Base-by-base conservation (phyloP, 805 yeast species). In the Pichia nanzhaoensis region DNA sequence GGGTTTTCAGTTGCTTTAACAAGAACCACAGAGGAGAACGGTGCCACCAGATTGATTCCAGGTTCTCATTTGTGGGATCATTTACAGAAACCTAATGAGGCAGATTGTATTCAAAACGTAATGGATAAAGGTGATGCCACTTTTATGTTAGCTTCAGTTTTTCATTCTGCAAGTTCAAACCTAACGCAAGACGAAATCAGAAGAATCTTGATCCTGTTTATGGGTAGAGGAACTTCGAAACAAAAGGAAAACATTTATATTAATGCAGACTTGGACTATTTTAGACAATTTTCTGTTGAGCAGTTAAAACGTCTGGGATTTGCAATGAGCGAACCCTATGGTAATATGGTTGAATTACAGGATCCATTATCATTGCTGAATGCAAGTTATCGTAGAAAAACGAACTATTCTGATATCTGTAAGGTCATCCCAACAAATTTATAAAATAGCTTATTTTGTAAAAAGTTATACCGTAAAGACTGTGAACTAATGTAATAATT, bases 141-240 rank as follows among this genome's bases (percentile, higher is more conserved):
- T 20, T 59, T 63, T 39, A 56, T 63, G 63, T 50, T 63, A 24
- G 65, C 56, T 3, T 57, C 63, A 5, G 50, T 55, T 17, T 54
- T 55, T 46, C 67, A 64, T 51, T 65, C 59, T 18, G 67, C 60
- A 8, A 51, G 61, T 36, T 57, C 62, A 2, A 64, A 64, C 35
- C 24, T 28, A n/a, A 60, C 65, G 14, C 37, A 32, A 13, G 53
- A 55, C 47, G 55, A 58, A 45, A 51, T 50, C 33, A 53, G 67
- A 44, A 56, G 58, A 20, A 51, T 53, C 14, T 41, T 55, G 6
- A 55, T 58, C 20, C 38, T 58, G 17, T 63, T 64, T 48, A 60
- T 60, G 65, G 53, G 56, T 39, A 49, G 50, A 42, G 61, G 61
- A 17, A 55, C 53, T 30, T 49, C 48, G 22, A 58, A 57, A 46